Evolutionary conservation across 306 rosid species (phyloP).

Genomic region (Albizia julibrissin): DNA sequence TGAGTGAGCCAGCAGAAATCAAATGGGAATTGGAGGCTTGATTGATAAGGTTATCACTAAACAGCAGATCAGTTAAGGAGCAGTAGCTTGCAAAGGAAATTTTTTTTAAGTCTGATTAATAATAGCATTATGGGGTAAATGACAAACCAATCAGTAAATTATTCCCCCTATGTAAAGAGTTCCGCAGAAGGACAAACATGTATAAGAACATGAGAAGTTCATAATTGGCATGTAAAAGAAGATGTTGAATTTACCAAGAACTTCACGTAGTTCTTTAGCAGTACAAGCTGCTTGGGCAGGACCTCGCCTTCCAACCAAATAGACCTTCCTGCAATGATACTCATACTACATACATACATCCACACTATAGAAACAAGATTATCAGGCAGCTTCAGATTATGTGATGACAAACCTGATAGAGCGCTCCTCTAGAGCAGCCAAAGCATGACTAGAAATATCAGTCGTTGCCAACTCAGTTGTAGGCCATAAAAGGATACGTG

Average conservation of each 20-base stretch:
- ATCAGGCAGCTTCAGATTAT: conserved; percentile 15
- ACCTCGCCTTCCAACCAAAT: conserved; percentile 96
- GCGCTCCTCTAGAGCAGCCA: conserved; percentile 76
- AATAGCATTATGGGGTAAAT: not conserved
- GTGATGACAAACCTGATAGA: conserved; percentile 65
- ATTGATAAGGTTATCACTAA: conserved; percentile 6
- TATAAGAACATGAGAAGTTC: not conserved
- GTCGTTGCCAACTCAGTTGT: conserved; percentile 70
- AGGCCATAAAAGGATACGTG: conserved; percentile 82
- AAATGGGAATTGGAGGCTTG: conserved; percentile 8
- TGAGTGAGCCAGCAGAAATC: not conserved
- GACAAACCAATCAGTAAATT: too few relatives aligned
- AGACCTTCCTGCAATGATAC: conserved; percentile 66
- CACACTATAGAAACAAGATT: conserved; percentile 12
- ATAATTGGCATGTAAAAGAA: conserved; percentile 16
- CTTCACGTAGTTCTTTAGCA: conserved; percentile 88
- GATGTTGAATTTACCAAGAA: conserved; percentile 70
- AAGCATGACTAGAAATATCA: conserved; percentile 84
- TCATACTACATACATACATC: conserved; percentile 30
- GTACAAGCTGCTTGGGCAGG: conserved; percentile 98
- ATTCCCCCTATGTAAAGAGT: conserved; percentile 12
- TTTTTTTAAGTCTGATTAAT: conserved; percentile 16
- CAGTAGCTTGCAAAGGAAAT: conserved; percentile 26
- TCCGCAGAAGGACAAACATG: conserved; percentile 4
- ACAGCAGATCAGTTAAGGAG: conserved; percentile 12